A percentile compares a stretch with the other conserved stretches of the same genome.
Conservation (phyloP, 352 stramenopile species). For the Pseudoperonospora humuli region DNA sequence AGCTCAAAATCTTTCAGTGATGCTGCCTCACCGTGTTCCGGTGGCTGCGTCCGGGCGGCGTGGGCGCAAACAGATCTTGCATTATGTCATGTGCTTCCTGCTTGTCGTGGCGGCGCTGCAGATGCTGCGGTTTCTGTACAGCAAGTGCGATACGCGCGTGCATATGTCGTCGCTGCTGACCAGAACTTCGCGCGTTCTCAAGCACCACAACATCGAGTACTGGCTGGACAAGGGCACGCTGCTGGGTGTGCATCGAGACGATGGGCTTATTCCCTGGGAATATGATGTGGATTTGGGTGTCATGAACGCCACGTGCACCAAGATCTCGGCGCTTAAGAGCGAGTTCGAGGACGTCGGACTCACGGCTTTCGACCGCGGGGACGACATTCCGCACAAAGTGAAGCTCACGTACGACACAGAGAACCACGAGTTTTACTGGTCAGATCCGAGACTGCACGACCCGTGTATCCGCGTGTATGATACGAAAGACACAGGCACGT, state of each 20-base stretch:
- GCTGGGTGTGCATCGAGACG: constrained; percentile 56
- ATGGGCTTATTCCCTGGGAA: constrained; percentile 70
- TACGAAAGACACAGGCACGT: constrained; percentile 41
- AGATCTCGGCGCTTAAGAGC: constrained; percentile 62
- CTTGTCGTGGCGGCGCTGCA: constrained; percentile 28
- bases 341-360: constrained; percentile 55
- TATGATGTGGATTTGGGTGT: constrained; percentile 79
- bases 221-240: constrained; percentile 81
- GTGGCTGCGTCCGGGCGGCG: constrained; percentile 6
- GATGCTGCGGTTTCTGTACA: constrained; percentile 48
- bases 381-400: constrained; percentile 73
- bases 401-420: constrained; percentile 81
- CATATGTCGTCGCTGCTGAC: constrained; percentile 63
- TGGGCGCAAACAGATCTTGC: constrained; percentile 21
- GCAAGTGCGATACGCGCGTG: constrained; percentile 66
- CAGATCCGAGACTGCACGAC: constrained; percentile 61
- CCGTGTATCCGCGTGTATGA: constrained; percentile 76
- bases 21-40: constrained; percentile 27
- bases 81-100: constrained; percentile 24
- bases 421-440: constrained; percentile 78
- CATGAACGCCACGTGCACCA: constrained; percentile 57
- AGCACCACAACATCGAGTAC: constrained; percentile 64
- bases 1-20: not conserved
- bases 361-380: constrained; percentile 54
- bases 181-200: constrained; percentile 55